Conservation (phyloP, 768 basidiomycete genomes). For the Mycena rosella region DNA sequence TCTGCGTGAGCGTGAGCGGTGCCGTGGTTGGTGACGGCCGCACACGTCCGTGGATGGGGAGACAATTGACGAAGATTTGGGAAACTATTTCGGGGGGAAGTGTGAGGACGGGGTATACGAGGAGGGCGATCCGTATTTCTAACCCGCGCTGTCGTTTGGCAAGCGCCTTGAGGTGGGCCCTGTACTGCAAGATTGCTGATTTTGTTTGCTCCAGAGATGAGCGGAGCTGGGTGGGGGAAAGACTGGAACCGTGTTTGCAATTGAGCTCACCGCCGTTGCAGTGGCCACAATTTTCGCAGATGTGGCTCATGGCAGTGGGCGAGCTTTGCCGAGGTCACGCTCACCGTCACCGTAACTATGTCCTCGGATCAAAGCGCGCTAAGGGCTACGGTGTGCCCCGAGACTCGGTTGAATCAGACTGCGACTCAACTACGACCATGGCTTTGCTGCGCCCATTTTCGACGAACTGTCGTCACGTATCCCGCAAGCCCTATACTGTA, state of each 20-base stretch:
- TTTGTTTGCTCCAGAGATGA: conserved; percentile 1
- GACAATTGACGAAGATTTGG: not conserved
- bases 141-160: not conserved
- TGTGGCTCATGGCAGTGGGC: conserved; percentile 6
- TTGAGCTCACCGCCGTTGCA: not conserved
- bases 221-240: conserved; percentile 2
- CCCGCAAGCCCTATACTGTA: too few species aligned
- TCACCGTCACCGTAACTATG: too few species aligned
- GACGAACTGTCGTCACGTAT: too few species aligned
- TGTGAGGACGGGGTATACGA: conserved; percentile 10
- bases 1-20: conserved; percentile 2
- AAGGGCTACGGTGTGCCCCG: too few species aligned
- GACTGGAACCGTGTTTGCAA: not conserved
- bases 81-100: conserved; percentile 3
- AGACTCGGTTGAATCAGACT: too few species aligned
- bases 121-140: not conserved
- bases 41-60: conserved; percentile 8
- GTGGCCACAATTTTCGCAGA: conserved; percentile 2
- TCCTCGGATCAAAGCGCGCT: too few species aligned
- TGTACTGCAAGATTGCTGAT: conserved; percentile 7
- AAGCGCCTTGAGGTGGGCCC: conserved; percentile 3
- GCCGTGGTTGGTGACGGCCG: not conserved
- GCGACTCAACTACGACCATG: too few species aligned
- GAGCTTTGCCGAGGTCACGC: too few species aligned
- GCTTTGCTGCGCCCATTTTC: too few species aligned